A percentile compares a stretch with the other conserved stretches of the same genome.
Evolutionary conservation across 148 eudicot genomes (phyloP).

Genomic region (Talinum fruticosum): DNA sequence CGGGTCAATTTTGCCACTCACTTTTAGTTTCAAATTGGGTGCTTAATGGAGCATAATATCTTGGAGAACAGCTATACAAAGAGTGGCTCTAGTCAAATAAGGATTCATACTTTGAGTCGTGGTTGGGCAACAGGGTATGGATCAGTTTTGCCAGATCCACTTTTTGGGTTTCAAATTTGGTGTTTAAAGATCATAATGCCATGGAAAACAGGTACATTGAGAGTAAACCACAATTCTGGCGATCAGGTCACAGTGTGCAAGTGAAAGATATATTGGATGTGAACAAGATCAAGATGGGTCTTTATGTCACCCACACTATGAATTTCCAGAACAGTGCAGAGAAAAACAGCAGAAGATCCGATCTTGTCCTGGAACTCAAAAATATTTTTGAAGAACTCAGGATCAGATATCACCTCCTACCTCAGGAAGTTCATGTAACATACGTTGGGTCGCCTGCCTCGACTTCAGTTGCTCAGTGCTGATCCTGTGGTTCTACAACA

Average conservation of each 20-base stretch:
- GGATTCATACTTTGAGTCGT: too few species aligned
- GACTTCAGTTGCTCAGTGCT: background rate
- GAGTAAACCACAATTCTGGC: slow-evolving; percentile 77
- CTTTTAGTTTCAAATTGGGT: too few species aligned
- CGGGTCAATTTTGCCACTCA: too few species aligned
- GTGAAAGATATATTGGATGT: slow-evolving; percentile 67
- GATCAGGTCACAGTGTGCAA: slow-evolving; percentile 51
- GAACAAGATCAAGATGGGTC: slow-evolving; percentile 70
- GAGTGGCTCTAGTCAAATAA: too few species aligned
- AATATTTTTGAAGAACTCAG: slow-evolving; percentile 65
- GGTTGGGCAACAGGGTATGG: too few species aligned
- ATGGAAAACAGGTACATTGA: slow-evolving; percentile 58
- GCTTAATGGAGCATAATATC: too few species aligned
- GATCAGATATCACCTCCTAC: slow-evolving; percentile 60
- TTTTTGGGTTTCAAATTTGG: background rate
- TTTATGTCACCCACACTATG: slow-evolving; percentile 66
- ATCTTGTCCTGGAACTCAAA: slow-evolving; percentile 62
- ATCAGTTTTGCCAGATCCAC: background rate
- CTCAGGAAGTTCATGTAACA: slow-evolving; percentile 62
- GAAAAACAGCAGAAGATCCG: slow-evolving; percentile 55
- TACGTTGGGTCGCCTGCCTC: background rate
- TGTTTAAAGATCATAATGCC: background rate
- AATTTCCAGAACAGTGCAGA: slow-evolving; percentile 68
- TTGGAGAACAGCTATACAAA: too few species aligned
- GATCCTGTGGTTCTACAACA: background rate